Evolutionary conservation across 2,329 filamentous ascomycete species (phyloP), one percentile per base, ranked within the genome.

Genomic region (Pseudopyrenochaeta lycopersici): DNA sequence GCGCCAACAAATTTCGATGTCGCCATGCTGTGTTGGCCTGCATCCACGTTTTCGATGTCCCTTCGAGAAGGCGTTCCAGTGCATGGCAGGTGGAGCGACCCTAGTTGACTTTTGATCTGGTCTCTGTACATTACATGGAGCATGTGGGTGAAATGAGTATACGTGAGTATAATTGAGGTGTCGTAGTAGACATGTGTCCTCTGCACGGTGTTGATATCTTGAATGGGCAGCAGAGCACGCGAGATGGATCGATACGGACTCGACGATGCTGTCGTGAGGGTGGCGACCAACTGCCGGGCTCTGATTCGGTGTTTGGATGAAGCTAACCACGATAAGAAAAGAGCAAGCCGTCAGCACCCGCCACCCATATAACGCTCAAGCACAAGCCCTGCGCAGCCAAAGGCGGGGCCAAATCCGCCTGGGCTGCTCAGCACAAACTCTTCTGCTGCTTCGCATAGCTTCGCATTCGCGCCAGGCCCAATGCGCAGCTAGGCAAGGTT

Each of bases 221-320:
- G 12, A 20, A 20, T 12, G 21, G 42, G 33, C 41, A 46, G 23
- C 31, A 33, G 31, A 49, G 50, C 32, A 47, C 50, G 45, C 50
- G 43, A 53, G 39, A 35, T 49, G 38, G 38, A 40, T 21, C 18
- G 36, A 52, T 21, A 46, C 38, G 39, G 39, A 38, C 35, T 32
- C 31, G 0, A 32, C 23, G 23, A 31, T 21, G 38, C 32, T 40
- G 32, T 49, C 32, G 39, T 33, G 40, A 40, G 45, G 11, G 32
- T 29, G 45, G 33, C 40, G 38, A 45, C 29, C 32, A 53, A 17
- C 44, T n/a, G 31, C 27, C 15, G 43, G 50, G 14, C 32, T 18
- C 21, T 49, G 50, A 43, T 43, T 53, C 17, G 35, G 35, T 38
- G 35, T 15, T 20, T 38, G 35, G 35, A 20, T 6, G n/a, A 21